Conservation (phyloP, 2,329 filamentous ascomycete genomes). For the Fusarium pseudocircinatum region DNA sequence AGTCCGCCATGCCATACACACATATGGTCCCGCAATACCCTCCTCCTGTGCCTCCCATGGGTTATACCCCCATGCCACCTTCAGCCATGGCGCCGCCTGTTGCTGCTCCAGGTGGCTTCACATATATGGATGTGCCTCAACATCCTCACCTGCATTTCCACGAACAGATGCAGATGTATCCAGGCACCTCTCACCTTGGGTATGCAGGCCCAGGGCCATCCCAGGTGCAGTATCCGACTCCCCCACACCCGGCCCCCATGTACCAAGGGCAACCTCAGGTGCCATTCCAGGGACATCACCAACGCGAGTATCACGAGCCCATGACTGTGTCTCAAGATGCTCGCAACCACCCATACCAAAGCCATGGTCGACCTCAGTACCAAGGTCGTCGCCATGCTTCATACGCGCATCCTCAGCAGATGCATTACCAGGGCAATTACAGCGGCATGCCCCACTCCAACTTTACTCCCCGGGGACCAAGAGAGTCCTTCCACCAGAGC, state of each 20-base stretch:
- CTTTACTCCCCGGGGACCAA: background rate
- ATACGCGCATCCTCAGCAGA: background rate
- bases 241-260: background rate
- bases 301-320: background rate
- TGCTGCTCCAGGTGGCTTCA: background rate
- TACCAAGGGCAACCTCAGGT: background rate
- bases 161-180: background rate
- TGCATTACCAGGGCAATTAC: background rate
- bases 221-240: background rate
- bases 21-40: conserved; percentile 3
- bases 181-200: background rate
- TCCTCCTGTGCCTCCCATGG: background rate
- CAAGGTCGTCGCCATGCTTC: background rate
- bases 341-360: background rate
- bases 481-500: conserved; percentile 1
- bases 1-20: background rate
- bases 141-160: background rate
- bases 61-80: conserved; percentile 4
- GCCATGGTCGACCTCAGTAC: background rate
- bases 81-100: background rate
- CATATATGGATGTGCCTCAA: background rate
- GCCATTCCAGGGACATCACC: background rate
- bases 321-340: background rate
- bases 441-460: background rate
- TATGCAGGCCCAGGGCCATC: background rate